These are phyloP conservation scores for Dendrobium huoshanense DNA, from an alignment of 106 monocot species.

Conservation along the genomic window DNA sequence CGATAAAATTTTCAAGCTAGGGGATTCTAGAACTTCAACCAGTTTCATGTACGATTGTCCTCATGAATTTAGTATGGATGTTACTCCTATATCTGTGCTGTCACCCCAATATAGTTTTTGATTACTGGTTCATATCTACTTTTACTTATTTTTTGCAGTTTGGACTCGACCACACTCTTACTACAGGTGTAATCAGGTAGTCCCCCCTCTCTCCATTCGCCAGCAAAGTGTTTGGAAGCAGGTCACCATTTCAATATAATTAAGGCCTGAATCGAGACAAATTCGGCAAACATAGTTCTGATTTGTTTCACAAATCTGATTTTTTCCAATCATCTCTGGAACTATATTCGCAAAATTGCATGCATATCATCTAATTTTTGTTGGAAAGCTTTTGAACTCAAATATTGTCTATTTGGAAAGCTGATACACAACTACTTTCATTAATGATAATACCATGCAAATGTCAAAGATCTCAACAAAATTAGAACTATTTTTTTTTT, in stretches of 20 bases:
- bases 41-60: not conserved
- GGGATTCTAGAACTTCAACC: not conserved
- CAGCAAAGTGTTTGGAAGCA: no score
- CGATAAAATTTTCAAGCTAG: not conserved
- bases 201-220: not conserved
- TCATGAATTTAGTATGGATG: not conserved
- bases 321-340: not conserved
- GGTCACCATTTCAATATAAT: not conserved
- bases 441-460: no score
- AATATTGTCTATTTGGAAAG: no score
- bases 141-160: constrained; percentile 57
- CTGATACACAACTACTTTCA: no score
- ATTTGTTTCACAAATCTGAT: not conserved
- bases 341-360: not conserved
- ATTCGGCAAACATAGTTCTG: not conserved
- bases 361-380: no score
- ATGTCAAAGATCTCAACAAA: no score
- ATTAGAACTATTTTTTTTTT: no score
- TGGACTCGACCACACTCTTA: constrained; percentile 93
- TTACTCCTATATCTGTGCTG: not conserved
- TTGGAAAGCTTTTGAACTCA: no score
- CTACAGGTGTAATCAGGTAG: constrained; percentile 93
- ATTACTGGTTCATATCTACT: not conserved
- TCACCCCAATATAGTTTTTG: not conserved
- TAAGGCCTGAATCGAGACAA: not conserved